These are phyloP conservation scores for Colletotrichum sp. DNA, from an alignment of 2,329 filamentous ascomycete species.

Conservation along the genomic window DNA sequence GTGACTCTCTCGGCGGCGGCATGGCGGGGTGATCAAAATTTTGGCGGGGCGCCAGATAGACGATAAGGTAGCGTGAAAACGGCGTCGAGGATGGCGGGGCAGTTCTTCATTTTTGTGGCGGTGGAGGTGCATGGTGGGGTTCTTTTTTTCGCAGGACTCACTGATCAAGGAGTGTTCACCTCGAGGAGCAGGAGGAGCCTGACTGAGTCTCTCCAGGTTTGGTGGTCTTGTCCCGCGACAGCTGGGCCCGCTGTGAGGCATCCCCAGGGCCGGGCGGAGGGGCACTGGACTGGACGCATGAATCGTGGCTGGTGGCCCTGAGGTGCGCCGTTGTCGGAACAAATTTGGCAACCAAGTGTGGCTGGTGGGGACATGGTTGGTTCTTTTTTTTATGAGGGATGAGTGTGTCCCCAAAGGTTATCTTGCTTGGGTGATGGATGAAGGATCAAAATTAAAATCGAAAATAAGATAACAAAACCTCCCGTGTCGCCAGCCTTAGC, in stretches of 20 bases:
- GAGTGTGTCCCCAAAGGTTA: background rate
- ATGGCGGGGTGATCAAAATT: conserved; percentile 19
- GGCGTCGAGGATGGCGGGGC: conserved; percentile 10
- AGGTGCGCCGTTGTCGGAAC: background rate
- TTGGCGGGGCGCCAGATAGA: conserved; percentile 19
- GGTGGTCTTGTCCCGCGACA: background rate
- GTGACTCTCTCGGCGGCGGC: conserved; percentile 11
- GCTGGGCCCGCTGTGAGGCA: background rate
- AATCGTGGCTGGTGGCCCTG: background rate
- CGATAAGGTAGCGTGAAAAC: conserved; percentile 12
- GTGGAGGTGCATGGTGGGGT: background rate
- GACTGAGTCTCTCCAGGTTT: background rate
- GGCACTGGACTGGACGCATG: background rate
- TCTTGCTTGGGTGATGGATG: background rate
- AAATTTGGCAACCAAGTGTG: background rate
- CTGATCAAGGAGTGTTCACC: background rate
- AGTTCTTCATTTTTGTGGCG: conserved; percentile 15
- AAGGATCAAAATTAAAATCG: background rate
- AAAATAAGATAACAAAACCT: background rate
- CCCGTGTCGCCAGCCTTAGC: background rate
- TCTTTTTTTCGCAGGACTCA: background rate
- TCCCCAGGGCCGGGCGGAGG: background rate
- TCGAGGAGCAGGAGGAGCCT: background rate
- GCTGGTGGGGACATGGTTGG: background rate
- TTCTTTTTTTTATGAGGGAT: background rate